phyloP scores from a whole-genome alignment of 148 eudicot species.

The Vaccinium darrowii region DNA sequence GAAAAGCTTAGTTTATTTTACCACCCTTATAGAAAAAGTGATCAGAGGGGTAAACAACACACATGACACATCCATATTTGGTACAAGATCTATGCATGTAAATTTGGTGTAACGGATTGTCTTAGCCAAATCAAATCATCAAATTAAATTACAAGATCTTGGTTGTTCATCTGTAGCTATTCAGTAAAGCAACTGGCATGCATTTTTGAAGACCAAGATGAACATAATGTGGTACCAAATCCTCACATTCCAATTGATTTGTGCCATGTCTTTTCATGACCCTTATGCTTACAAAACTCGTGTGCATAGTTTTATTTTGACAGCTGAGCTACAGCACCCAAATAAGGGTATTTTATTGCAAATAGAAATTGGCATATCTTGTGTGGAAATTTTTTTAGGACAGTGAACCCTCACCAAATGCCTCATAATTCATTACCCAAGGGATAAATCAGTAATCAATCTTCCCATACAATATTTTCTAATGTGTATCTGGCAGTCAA shows the following conservation, averaged over 20 bases:
- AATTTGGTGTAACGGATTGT: background rate
- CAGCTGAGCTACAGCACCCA: slow-evolving; percentile 25
- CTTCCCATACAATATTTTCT: background rate
- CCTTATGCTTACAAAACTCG: background rate
- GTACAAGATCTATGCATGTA: background rate
- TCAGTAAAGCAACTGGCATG: background rate
- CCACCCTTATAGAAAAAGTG: background rate
- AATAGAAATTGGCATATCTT: background rate
- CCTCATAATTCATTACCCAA: background rate
- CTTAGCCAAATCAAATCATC: background rate
- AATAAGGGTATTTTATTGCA: background rate
- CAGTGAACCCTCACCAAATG: slow-evolving; percentile 32
- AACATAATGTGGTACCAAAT: background rate
- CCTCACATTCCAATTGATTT: slow-evolving; percentile 3
- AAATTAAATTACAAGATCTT: background rate
- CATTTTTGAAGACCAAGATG: slow-evolving; percentile 4
- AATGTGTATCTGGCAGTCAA: background rate
- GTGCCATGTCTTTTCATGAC: background rate
- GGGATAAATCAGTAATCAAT: background rate
- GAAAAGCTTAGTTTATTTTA: background rate
- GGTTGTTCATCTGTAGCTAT: slow-evolving; percentile 12
- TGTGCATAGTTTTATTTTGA: background rate
- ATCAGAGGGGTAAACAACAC: background rate
- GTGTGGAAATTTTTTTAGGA: slow-evolving; percentile 12
- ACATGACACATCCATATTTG: background rate